Evolutionary conservation across 345 rosid species (phyloP).

Genomic region (Kernera saxatilis): DNA sequence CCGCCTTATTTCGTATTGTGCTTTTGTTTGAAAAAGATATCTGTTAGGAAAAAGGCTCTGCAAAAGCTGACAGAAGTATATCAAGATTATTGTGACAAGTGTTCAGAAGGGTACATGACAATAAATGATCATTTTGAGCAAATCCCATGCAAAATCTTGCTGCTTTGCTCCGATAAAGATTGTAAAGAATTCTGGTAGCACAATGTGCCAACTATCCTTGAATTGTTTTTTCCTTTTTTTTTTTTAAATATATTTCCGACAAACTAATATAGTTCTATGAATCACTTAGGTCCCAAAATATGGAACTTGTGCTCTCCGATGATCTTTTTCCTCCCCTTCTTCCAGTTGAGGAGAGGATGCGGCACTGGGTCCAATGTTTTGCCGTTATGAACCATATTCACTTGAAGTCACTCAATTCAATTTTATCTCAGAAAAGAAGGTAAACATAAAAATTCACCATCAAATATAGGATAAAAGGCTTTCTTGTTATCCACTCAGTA

Average conservation of each 20-base stretch:
- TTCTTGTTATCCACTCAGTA: conserved; percentile 16
- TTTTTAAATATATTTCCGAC: background rate
- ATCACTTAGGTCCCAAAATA: conserved; percentile 53
- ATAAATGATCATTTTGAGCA: conserved; percentile 61
- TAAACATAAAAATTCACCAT: conserved; percentile 29
- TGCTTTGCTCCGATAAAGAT: conserved; percentile 77
- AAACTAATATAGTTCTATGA: conserved; percentile 9
- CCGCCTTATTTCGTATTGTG: conserved; percentile 13
- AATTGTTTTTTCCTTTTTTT: too few relatives aligned
- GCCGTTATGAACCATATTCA: conserved; percentile 64
- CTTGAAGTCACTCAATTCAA: conserved; percentile 54
- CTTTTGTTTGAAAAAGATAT: conserved; percentile 42
- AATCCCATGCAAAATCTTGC: conserved; percentile 75
- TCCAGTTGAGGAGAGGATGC: conserved; percentile 59
- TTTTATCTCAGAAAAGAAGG: conserved; percentile 80
- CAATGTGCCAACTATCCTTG: conserved; percentile 16
- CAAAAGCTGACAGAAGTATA: conserved; percentile 75
- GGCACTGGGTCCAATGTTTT: conserved; percentile 74
- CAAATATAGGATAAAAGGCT: background rate
- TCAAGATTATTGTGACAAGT: conserved; percentile 69
- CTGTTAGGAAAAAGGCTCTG: conserved; percentile 84
- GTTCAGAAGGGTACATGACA: conserved; percentile 58
- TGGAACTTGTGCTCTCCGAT: conserved; percentile 68
- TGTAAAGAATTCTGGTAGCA: conserved; percentile 69
- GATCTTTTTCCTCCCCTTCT: conserved; percentile 64